Conservation (phyloP, 495 filamentous ascomycete species). For the Podospora didyma region DNA sequence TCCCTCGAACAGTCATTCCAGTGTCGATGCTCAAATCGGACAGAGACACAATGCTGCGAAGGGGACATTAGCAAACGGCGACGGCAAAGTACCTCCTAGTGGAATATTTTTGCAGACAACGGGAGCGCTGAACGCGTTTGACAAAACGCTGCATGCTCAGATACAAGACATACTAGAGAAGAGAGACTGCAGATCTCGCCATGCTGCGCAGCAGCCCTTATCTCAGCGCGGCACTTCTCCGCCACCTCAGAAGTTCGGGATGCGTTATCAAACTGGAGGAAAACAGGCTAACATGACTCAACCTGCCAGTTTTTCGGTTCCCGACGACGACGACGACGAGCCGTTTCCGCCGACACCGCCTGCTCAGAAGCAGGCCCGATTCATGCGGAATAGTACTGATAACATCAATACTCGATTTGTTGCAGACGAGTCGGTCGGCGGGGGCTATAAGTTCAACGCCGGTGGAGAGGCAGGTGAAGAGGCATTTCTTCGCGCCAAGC, state of each 20-base stretch:
- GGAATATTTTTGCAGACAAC: slow-evolving; percentile 13
- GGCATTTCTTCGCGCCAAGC: slow-evolving; percentile 26
- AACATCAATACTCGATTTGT: slow-evolving; percentile 68
- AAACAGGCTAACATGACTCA: slow-evolving; percentile 29
- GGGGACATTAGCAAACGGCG: slow-evolving; percentile 4
- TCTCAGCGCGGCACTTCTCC: neutral
- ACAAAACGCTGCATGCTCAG: slow-evolving; percentile 19
- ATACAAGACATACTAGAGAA: slow-evolving; percentile 20
- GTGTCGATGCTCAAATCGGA: no score
- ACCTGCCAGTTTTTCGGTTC: slow-evolving; percentile 47
- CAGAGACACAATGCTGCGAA: no score
- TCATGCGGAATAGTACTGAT: slow-evolving; percentile 60
- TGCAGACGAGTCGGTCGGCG: slow-evolving; percentile 28
- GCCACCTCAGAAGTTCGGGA: slow-evolving; percentile 4
- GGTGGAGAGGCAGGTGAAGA: slow-evolving; percentile 27
- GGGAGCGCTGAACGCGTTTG: slow-evolving; percentile 19
- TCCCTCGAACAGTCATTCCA: no score
- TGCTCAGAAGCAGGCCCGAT: slow-evolving; percentile 26
- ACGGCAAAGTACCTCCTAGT: slow-evolving; percentile 19
- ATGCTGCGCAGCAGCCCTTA: neutral
- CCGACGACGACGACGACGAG: slow-evolving; percentile 30
- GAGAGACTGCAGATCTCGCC: neutral
- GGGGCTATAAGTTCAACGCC: slow-evolving; percentile 41
- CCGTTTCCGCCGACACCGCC: slow-evolving; percentile 27
- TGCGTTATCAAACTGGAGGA: slow-evolving; percentile 5